Conservation (phyloP, 768 basidiomycete genomes). For the Pleurotus platypus region DNA sequence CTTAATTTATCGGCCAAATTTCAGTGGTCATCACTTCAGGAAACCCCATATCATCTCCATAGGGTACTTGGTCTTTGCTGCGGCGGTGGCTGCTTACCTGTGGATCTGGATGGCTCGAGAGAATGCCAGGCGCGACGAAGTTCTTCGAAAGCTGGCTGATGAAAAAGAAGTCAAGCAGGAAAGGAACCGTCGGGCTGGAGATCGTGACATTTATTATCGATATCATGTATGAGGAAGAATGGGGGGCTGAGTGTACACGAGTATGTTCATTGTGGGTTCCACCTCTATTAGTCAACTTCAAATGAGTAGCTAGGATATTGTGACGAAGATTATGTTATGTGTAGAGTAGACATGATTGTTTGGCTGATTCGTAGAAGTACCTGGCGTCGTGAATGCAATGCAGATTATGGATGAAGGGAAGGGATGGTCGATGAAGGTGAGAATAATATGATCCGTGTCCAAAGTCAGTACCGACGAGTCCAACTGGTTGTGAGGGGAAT, state of each 20-base stretch:
- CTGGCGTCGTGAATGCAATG: neutral
- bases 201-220: slow-evolving; percentile 34
- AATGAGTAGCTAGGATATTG: neutral
- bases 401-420: neutral
- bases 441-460: neutral
- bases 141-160: slow-evolving; percentile 21
- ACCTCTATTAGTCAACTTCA: neutral
- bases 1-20: slow-evolving; percentile 50
- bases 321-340: neutral
- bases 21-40: slow-evolving; percentile 43
- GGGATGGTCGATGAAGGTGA: neutral
- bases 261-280: neutral
- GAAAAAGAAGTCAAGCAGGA: slow-evolving; percentile 11
- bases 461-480: neutral
- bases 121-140: slow-evolving; percentile 40
- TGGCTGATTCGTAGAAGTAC: neutral
- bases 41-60: slow-evolving; percentile 57
- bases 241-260: no score
- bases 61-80: slow-evolving; percentile 52
- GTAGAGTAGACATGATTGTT: neutral
- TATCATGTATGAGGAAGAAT: slow-evolving; percentile 29
- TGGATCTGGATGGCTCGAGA: slow-evolving; percentile 47
- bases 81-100: slow-evolving; percentile 38
- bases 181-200: slow-evolving; percentile 26
- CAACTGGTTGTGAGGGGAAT: slow-evolving; percentile 5